Base-by-base conservation (phyloP, 1,139 yeast species). In the Diutina neorugosa region DNA sequence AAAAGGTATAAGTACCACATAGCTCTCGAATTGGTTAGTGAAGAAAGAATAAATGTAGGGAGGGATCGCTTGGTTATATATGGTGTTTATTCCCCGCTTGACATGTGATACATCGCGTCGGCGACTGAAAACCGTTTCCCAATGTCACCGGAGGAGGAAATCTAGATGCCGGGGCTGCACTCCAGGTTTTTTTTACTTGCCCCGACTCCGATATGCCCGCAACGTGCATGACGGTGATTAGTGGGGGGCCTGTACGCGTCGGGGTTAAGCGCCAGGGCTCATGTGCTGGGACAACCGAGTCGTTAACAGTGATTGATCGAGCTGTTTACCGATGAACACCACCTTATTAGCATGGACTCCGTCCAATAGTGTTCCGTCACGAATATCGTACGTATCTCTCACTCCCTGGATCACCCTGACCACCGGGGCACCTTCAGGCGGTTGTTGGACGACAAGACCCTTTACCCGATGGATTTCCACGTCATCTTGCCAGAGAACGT, bases 401-500 rank as follows among this genome's bases (percentile, higher is more conserved):
- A 93, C 98, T 4, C 96, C 98, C 64, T 93, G 98, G n/a, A 93
- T 69, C 1, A 93, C 90, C 56, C 78, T 72, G n/a, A 77, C 81
- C 16, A 31, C 37, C 37, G n/a, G 23, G 14, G 9, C n/a, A n/a
- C n/a, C n/a, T n/a, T n/a, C n/a, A n/a, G n/a, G n/a, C n/a, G n/a
- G 52, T 23, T 25, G 9, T 46, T 59, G 58, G 2, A 83, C 77
- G 18, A 89, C 59, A 7, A 88, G 66, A 0, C 97, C 98, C 63
- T 94, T 93, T 4, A 86, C 70, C 57, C 99, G 69, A 60, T 90
- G 96, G 1, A 93, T 74, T 59, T 90, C 97, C 3, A 79, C 73
- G 0, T 60, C 60, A 4, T 73, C 70, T 53, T 84, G 87, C 96
- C 96, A 88, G 25, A 89, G 67, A 0, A 86, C 63, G 21, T 71